Base-by-base conservation (phyloP, 768 basidiomycete genomes). In the Tulasnella sp. region DNA sequence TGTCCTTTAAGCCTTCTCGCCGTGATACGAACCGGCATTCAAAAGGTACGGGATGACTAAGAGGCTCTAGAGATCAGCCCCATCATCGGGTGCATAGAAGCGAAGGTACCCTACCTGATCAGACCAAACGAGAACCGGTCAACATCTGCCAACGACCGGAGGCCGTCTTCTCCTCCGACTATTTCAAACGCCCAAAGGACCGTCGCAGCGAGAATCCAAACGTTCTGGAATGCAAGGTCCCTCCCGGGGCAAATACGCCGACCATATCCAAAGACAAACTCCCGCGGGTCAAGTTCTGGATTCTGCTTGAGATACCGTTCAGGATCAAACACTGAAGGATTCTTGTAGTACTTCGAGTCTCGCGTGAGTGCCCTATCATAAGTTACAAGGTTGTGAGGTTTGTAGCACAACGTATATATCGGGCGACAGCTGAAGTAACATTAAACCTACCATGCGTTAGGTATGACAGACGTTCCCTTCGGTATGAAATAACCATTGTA, bases 271-370 rank as follows among this genome's bases (percentile, higher is more conserved):
- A n/a, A n/a, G n/a, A n/a, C n/a, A n/a, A n/a, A n/a, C n/a, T n/a
- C n/a, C n/a, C n/a, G n/a, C n/a, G n/a, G 73, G 26, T 74, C 73
- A 46, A 74, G 69, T 16, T 29, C n/a, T 16, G 73, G 44, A 18
- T 39, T 10, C 44, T 46, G 29, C n/a, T 26, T 55, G 3, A 74
- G 39, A 37, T 42, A 77, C 20, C 78, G 78, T 16, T 76, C 75
- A 10, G 78, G 78, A 18, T 57, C 29, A 46, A 79, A 79, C 15
- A 9, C 51, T 15, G 40, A 76, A 26, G 78, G 78, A 40, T 76
- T 37, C 3, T 9, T 23, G 72, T 51, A 79, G 23, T 51, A 29
- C 16, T 15, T 77, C 35, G 29, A 20, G 57, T 79, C 75, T 16
- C 55, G 77, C 3, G 39, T 15, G 35, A 79, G 61, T 15, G n/a